These are phyloP conservation scores for Thermothielavioides terrestris DNA, from an alignment of 495 filamentous ascomycete species.

Conservation along the genomic window DNA sequence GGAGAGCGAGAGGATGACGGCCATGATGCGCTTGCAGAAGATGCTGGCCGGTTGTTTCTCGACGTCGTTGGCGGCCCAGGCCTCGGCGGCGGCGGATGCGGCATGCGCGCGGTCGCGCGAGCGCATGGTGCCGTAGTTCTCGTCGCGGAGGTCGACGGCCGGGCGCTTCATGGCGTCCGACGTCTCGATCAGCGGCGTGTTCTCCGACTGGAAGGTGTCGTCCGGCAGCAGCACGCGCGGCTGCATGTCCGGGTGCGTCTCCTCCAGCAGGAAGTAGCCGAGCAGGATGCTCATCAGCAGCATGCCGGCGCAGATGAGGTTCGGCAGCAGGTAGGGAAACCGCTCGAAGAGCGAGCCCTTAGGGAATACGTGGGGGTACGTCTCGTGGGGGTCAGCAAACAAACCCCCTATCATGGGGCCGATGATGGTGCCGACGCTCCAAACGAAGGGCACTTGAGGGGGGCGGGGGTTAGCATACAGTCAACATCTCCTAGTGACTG, in stretches of 20 bases:
- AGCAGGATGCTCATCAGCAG: constrained; percentile 65
- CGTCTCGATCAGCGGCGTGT: constrained; percentile 64
- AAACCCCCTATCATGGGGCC: constrained; percentile 74
- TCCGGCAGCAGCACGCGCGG: constrained; percentile 47
- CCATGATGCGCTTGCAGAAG: constrained; percentile 57
- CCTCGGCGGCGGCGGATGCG: not conserved
- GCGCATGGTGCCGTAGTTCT: constrained; percentile 74
- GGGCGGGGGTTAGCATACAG: constrained; percentile 6
- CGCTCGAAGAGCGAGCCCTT: constrained; percentile 54
- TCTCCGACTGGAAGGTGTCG: constrained; percentile 46
- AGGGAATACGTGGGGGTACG: constrained; percentile 58
- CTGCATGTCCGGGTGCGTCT: constrained; percentile 76
- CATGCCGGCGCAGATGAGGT: constrained; percentile 64
- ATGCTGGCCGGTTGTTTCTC: constrained; percentile 36
- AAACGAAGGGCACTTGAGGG: constrained; percentile 81
- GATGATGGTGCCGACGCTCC: constrained; percentile 77
- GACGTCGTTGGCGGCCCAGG: constrained; percentile 15
- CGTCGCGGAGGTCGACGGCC: constrained; percentile 58
- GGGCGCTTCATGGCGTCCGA: constrained; percentile 61
- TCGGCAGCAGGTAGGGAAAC: constrained; percentile 78
- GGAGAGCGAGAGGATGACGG: constrained; percentile 61
- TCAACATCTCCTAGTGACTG: not conserved
- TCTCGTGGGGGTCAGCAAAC: constrained; percentile 63
- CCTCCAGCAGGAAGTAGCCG: constrained; percentile 65
- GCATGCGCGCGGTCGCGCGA: constrained; percentile 40